A percentile compares a stretch with the other conserved stretches of the same genome.
Evolutionary conservation across 495 filamentous ascomycete genomes (phyloP).

Genomic region (Aspergillus carlsbadensis): DNA sequence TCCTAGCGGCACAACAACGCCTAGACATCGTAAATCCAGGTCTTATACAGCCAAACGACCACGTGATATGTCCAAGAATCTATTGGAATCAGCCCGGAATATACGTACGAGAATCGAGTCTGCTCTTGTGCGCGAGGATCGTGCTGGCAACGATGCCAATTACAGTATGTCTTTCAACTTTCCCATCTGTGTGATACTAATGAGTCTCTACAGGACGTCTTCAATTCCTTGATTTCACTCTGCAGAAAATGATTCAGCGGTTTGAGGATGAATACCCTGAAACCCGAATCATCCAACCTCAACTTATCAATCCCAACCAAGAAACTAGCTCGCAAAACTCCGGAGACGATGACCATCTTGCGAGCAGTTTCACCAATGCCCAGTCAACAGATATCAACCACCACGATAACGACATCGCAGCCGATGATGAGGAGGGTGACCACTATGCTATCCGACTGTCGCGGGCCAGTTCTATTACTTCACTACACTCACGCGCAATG

Average conservation of each 20-base stretch:
- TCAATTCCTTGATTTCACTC: constrained; percentile 84
- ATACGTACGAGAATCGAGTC: constrained; percentile 82
- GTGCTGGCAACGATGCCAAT: constrained; percentile 62
- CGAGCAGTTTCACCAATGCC: constrained; percentile 33
- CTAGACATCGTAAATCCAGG: constrained; percentile 43
- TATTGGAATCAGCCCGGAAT: constrained; percentile 81
- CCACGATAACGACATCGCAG: constrained; percentile 38
- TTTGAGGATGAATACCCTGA: constrained; percentile 97
- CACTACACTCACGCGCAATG: constrained; percentile 73
- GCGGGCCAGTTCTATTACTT: constrained; percentile 75
- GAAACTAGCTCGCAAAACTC: constrained; percentile 44
- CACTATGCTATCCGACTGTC: constrained; percentile 54
- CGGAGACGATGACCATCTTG: constrained; percentile 36
- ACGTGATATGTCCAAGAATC: constrained; percentile 87
- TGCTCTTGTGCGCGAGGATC: constrained; percentile 75
- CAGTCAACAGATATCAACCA: constrained; percentile 31
- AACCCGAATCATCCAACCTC: constrained; percentile 59
- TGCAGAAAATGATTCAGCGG: constrained; percentile 86
- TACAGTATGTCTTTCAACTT: constrained; percentile 66
- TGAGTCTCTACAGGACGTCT: constrained; percentile 61
- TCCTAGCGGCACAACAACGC: constrained; percentile 55
- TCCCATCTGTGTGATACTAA: constrained; percentile 20
- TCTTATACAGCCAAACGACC: constrained; percentile 60
- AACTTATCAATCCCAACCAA: constrained; percentile 19
- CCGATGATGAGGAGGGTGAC: constrained; percentile 49